A percentile compares a stretch with the other conserved stretches of the same genome.
These are phyloP conservation scores for Mixia osmundae DNA, from an alignment of 1,284 basidiomycete genomes.

Conservation along the genomic window DNA sequence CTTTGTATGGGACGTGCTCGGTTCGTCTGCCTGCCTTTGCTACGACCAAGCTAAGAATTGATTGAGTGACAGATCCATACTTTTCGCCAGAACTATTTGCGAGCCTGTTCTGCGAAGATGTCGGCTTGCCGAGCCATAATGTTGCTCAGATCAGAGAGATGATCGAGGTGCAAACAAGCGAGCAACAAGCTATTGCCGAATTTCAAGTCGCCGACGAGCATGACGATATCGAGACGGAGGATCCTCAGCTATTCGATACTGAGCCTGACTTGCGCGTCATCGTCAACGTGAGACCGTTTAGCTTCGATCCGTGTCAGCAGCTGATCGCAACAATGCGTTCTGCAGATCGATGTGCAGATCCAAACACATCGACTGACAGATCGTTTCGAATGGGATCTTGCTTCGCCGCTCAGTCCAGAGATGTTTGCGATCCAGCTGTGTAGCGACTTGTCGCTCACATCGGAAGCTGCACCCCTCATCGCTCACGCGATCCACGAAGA, in stretches of 20 bases:
- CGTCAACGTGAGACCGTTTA: constrained; percentile 40
- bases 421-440: constrained; percentile 59
- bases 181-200: constrained; percentile 53
- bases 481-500: constrained; percentile 88
- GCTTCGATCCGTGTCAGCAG: not conserved
- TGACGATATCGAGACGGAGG: constrained; percentile 16
- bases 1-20: constrained; percentile 89
- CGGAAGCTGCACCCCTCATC: constrained; percentile 67
- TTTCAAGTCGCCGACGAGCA: constrained; percentile 30
- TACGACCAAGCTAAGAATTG: not conserved
- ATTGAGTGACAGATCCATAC: constrained; percentile 29
- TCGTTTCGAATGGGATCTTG: constrained; percentile 94
- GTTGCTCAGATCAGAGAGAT: constrained; percentile 55
- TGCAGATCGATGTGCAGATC: constrained; percentile 91
- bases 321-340: constrained; percentile 1
- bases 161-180: constrained; percentile 73
- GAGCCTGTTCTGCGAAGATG: constrained; percentile 58
- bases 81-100: constrained; percentile 68
- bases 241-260: constrained; percentile 18
- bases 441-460: constrained; percentile 61
- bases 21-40: constrained; percentile 17
- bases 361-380: constrained; percentile 71
- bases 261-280: constrained; percentile 70
- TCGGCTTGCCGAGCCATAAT: constrained; percentile 49
- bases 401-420: constrained; percentile 74